Base-by-base conservation (phyloP, 2,329 filamentous ascomycete genomes). In the Bipolaris zeicola region DNA sequence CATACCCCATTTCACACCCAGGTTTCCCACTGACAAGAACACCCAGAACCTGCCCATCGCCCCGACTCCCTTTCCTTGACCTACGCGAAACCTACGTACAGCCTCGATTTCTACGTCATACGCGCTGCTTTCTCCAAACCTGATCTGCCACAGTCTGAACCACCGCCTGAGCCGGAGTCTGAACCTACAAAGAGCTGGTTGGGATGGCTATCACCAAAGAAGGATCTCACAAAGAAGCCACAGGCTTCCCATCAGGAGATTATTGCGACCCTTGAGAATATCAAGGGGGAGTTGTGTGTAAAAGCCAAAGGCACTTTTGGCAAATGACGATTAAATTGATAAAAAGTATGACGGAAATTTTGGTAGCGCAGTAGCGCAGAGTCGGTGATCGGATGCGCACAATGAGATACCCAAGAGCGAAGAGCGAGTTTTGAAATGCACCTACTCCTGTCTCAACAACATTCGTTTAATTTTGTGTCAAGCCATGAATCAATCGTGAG, bases 71-170 rank as follows among this genome's bases (percentile, higher is more conserved):
- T 82, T 55, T 77, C 74, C 39, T 69, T 92, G 46, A 81, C 82
- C 50, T 93, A 92, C 72, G 80, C 83, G 41, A 82, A 81, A 54
- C 87, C 86, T 0, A 85, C 87, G 6, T 73, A 80, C 34, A 83
- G 85, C 37, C 82, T 84, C 50, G 77, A 80, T 37, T 90, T 89
- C 71, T 91, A 90, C 74, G 79, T 89, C 31, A 76, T 92, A 6
- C 79, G 81, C 53, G 79, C 81, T 11, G 71, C 77, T 49, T 81
- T 79, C 36, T 60, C 69, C 26, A 65, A 67, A 16, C 66, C 72
- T 2, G 60, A 68, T 26, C 44, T 66, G 3, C 61, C 66, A 5
- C 67, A 71, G 28, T 59, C 57, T 7, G 66, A 66, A 26, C 69
- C 68, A 6, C 64, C 64, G 11, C 61, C 62, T 2, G 67, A 69